These are phyloP conservation scores for Gilbertella persicaria DNA, from an alignment of 371 early-diverging fungal genomes.

Conservation along the genomic window DNA sequence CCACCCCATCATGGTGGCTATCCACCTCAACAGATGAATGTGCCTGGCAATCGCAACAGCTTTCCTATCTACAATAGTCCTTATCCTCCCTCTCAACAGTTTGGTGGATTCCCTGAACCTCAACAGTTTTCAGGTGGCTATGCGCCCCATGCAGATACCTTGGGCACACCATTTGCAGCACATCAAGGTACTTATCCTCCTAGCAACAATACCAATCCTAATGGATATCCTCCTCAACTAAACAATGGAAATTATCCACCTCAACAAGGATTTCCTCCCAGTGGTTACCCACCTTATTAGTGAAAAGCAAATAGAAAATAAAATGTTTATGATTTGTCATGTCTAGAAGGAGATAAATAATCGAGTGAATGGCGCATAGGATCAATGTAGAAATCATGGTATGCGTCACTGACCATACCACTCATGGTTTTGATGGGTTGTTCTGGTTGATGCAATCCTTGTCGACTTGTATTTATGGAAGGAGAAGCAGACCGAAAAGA, in stretches of 20 bases:
- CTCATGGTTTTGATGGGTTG: conserved; percentile 23
- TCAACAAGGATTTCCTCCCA: conserved; percentile 1
- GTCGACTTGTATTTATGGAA: too few relatives aligned
- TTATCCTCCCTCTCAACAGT: conserved; percentile 14
- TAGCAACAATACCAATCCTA: neutral
- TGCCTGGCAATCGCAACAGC: conserved; percentile 12
- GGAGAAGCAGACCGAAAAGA: conserved; percentile 12
- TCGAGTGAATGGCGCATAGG: neutral
- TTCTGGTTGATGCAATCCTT: conserved; percentile 7
- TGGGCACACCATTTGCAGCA: conserved; percentile 36
- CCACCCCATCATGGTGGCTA: conserved; percentile 6
- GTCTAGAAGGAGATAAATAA: neutral
- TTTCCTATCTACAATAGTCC: conserved; percentile 11
- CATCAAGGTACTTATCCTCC: conserved; percentile 24
- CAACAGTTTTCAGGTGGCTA: conserved; percentile 23
- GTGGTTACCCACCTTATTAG: conserved; percentile 20
- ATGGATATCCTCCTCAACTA: conserved; percentile 11
- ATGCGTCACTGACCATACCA: conserved; percentile 1
- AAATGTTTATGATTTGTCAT: neutral
- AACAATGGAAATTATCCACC: conserved; percentile 21
- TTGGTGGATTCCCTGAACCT: conserved; percentile 25
- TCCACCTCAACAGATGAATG: conserved; percentile 7
- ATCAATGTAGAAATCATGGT: conserved; percentile 8
- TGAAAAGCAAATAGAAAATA: neutral
- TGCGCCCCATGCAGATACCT: conserved; percentile 11